Percentiles rank a stretch among this genome's conserved stretches.
Conservation (phyloP, 2,329 filamentous ascomycete species). For the Grosmannia huntii region DNA sequence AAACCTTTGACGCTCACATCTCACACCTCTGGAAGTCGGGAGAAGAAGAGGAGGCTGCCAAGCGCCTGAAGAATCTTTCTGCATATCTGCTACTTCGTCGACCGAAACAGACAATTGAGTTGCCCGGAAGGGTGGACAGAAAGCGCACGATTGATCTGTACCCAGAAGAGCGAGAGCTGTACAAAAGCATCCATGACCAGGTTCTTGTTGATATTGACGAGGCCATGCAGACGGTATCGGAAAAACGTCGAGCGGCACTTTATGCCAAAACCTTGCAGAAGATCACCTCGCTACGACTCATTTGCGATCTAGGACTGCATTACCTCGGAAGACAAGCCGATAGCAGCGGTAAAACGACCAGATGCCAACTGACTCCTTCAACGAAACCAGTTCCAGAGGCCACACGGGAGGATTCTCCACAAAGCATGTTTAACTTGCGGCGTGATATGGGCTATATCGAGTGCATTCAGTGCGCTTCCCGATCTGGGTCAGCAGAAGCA, state of each 20-base stretch:
- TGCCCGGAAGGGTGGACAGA: conserved; percentile 24
- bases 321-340: conserved; percentile 18
- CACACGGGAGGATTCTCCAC: conserved; percentile 10
- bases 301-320: conserved; percentile 32
- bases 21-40: conserved; percentile 25
- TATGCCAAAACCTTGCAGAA: conserved; percentile 30
- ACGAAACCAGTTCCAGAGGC: no score
- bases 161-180: conserved; percentile 21
- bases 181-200: conserved; percentile 18
- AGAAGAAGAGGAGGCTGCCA: conserved; percentile 22
- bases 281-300: conserved; percentile 30
- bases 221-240: conserved; percentile 14
- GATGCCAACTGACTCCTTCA: no score
- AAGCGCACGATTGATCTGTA: conserved; percentile 23
- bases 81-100: conserved; percentile 26
- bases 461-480: conserved; percentile 19
- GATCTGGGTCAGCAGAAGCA: conserved; percentile 13
- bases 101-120: conserved; percentile 23
- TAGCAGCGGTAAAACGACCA: background rate
- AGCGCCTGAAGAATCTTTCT: conserved; percentile 25
- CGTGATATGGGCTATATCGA: conserved; percentile 15
- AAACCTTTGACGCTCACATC: conserved; percentile 26
- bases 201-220: conserved; percentile 22
- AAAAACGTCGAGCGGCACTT: conserved; percentile 5
- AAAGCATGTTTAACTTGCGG: conserved; percentile 21